phyloP scores from a whole-genome alignment of 805 yeast species.

The Wickerhamiella nectarea region DNA sequence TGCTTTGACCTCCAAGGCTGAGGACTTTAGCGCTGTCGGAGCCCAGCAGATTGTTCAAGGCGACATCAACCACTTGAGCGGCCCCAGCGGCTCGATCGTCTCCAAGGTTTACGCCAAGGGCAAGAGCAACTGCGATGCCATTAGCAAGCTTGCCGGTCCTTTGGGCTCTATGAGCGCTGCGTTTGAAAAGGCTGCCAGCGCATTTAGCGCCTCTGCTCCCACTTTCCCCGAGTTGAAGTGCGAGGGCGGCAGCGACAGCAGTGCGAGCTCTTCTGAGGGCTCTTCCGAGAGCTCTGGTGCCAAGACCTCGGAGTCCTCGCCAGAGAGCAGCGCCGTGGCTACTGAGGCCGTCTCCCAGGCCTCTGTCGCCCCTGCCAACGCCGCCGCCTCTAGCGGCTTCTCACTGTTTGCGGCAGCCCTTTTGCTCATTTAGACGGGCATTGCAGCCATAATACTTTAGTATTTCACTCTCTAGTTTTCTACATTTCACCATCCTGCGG shows the following conservation, averaged over 20 bases:
- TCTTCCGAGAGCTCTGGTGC: slow-evolving; percentile 8
- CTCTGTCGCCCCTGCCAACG: slow-evolving; percentile 7
- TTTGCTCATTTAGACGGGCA: neutral
- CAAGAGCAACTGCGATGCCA: slow-evolving; percentile 6
- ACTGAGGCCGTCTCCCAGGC: neutral
- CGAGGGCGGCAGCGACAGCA: slow-evolving; percentile 7
- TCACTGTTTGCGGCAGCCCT: neutral
- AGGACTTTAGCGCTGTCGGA: slow-evolving; percentile 17
- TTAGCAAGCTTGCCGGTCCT: slow-evolving; percentile 4
- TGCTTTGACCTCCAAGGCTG: slow-evolving; percentile 18
- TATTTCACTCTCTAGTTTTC: no score
- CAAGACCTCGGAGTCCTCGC: slow-evolving; percentile 5
- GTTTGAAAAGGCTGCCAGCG: slow-evolving; percentile 8
- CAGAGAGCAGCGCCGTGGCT: neutral
- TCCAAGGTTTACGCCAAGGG: slow-evolving; percentile 12
- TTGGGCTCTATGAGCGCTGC: slow-evolving; percentile 7
- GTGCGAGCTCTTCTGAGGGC: slow-evolving; percentile 8
- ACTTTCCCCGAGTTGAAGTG: slow-evolving; percentile 10
- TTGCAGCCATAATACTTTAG: no score
- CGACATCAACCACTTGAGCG: slow-evolving; percentile 12
- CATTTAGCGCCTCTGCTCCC: slow-evolving; percentile 9
- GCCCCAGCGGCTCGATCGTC: slow-evolving; percentile 13
- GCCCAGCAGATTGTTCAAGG: slow-evolving; percentile 15
- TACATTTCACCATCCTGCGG: no score
- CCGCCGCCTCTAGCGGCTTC: neutral